phyloP scores from a whole-genome alignment of 176 grass and related monocot genomes.

The Leersia perrieri region DNA sequence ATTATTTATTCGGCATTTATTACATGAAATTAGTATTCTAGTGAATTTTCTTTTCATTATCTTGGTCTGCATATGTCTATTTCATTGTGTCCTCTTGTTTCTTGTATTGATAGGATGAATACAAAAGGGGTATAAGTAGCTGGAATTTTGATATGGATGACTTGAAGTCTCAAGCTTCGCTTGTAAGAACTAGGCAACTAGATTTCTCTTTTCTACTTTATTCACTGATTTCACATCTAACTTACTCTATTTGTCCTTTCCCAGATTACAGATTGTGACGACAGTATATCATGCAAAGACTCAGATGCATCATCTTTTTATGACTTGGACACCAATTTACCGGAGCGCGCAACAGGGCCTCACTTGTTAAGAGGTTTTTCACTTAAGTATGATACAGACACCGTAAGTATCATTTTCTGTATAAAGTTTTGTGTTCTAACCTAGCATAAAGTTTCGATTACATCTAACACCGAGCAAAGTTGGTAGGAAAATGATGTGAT shows the following conservation, averaged over 20 bases:
- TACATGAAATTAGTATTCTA: not conserved
- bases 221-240: slow-evolving; percentile 10
- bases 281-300: slow-evolving; percentile 49
- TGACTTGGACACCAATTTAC: slow-evolving; percentile 48
- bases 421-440: slow-evolving; percentile 18
- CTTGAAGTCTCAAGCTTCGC: slow-evolving; percentile 82
- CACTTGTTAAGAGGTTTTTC: slow-evolving; percentile 36
- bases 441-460: not conserved
- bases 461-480: slow-evolving; percentile 56
- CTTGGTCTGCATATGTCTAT: not conserved
- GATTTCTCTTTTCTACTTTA: slow-evolving; percentile 1
- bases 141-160: slow-evolving; percentile 98
- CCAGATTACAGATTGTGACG: slow-evolving; percentile 72
- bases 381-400: slow-evolving; percentile 49
- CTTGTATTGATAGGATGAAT: slow-evolving; percentile 69
- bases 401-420: slow-evolving; percentile 43
- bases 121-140: slow-evolving; percentile 91
- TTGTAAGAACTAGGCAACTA: slow-evolving; percentile 48
- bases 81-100: slow-evolving; percentile 16
- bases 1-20: not conserved
- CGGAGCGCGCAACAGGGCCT: slow-evolving; percentile 41
- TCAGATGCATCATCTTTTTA: slow-evolving; percentile 48
- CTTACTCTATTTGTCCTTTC: slow-evolving; percentile 6
- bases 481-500: slow-evolving; percentile 60
- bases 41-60: not conserved